phyloP scores from a whole-genome alignment of 192 early-diverging fungal genomes.

The Nowakowskiella sp. region DNA sequence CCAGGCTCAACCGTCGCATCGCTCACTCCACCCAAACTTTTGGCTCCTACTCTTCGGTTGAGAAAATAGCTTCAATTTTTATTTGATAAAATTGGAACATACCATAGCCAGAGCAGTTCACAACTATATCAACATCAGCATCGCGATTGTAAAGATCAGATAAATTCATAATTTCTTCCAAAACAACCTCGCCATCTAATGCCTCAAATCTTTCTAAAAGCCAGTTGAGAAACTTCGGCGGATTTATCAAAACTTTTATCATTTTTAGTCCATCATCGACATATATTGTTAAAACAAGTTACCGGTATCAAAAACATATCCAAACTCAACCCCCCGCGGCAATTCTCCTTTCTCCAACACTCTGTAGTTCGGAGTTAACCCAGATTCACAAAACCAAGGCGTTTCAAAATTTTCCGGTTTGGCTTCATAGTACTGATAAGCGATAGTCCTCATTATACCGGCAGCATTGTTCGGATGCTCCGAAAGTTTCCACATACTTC shows the following conservation, averaged over 20 bases:
- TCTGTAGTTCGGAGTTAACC: neutral
- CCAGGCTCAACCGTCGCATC: constrained; percentile 66
- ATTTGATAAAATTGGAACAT: neutral
- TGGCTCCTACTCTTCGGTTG: constrained; percentile 22
- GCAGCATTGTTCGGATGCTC: neutral
- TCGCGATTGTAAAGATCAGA: neutral
- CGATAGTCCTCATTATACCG: constrained; percentile 45
- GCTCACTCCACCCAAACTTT: constrained; percentile 58
- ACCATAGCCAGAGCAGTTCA: constrained; percentile 78
- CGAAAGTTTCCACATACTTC: neutral
- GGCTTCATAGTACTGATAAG: constrained; percentile 50
- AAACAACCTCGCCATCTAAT: constrained; percentile 44
- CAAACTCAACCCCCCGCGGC: constrained; percentile 47
- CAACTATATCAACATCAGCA: constrained; percentile 50
- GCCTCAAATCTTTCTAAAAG: constrained; percentile 42
- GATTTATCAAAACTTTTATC: constrained; percentile 50
- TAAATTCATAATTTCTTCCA: constrained; percentile 11
- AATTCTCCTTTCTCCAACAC: constrained; percentile 30
- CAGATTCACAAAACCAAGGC: constrained; percentile 56
- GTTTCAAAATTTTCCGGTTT: constrained; percentile 39
- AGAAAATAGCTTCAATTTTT: constrained; percentile 10
- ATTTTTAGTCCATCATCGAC: neutral
- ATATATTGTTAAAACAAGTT: constrained; percentile 8
- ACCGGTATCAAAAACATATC: constrained; percentile 55
- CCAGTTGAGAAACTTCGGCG: constrained; percentile 58